Evolutionary conservation across 2,329 filamentous ascomycete species (phyloP), one percentile per base, ranked within the genome.

Genomic region (Aspergillus felis): DNA sequence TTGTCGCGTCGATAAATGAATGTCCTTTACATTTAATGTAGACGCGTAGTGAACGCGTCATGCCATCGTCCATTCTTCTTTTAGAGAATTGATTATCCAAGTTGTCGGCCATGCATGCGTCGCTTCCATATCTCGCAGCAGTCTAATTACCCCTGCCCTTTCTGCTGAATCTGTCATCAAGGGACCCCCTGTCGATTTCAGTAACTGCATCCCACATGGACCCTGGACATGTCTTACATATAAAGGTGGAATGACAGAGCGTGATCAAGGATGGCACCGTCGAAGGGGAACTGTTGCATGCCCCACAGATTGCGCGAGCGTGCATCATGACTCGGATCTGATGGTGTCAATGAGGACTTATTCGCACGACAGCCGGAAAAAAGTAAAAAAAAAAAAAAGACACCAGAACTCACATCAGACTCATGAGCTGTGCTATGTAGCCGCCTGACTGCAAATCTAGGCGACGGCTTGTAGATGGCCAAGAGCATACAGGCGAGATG

Each of bases 161-260:
- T 58, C 56, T 32, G 56, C 49, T 42, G 35, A 9, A 53, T 55
- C 56, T 25, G 49, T 55, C 56, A 58, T 35, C 32, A 35, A 35
- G 32, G 32, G 32, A 17, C 32, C 32, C 32, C 32, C 32, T 35
- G 5, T 35, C 6, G 12, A 35, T 35, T 4, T 35, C 32, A 35
- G 32, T 17, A 35, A 1, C 32, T 17, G 32, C 32, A 35, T 25
- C 32, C 14, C 32, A 17, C 32, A 17, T 14, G 32, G 4, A 17
- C 2, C 5, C 14, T 35, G 17, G 42, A 44, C 9, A 49, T 29
- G 29, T 32, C 49, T 49, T 41, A 58, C 56, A 58, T 24, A 58
- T 58, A 49, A 58, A 58, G 22, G 56, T 58, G 48, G 56, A 58
- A 55, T 58, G 56, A 55, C 56, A 55, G 47, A 58, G 56, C 24